Base-by-base conservation (phyloP, 2,329 filamentous ascomycete species). In the Fonsecaea nubica region DNA sequence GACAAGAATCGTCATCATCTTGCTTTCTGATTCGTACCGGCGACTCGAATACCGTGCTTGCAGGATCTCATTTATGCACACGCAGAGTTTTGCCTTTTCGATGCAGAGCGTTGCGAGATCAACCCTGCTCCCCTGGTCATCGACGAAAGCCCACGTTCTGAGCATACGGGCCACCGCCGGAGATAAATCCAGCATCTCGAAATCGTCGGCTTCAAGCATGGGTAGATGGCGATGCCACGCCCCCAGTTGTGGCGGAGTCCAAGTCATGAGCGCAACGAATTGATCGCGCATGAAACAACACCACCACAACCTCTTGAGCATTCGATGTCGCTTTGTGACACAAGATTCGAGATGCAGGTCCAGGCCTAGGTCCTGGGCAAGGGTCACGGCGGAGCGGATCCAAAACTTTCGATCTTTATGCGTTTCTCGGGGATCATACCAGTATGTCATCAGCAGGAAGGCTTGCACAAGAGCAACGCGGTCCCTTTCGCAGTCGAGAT, bases 391-490 rank as follows among this genome's bases (percentile, higher is more conserved):
- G 40, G 97, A 92, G n/a, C 93, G 93, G 92, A 97, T 97, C 93
- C 93, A 97, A 76, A 97, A 93, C 91, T 93, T 97, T 56, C 93
- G 97, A 77, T 97, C 93, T 78, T 97, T 97, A 77, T 96, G 92
- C 76, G 97, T 93, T 78, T 97, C 92, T 0, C 93, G 93, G 5
- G 92, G 96, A 79, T 97, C 93, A 77, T 97, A 97, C 90, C 93
- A 97, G 77, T 96, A 97, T 3, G 93, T 96, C 90, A 97, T 93
- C 66, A 97, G 84, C 21, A 97, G 84, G 32, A 97, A 83, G 4
- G 92, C 90, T 79, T 97, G 94, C 15, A 97, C 92, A 32, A 97
- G 85, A 30, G 92, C 87, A 64, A 97, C 89, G 60, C 93, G 90
- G 77, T 97, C 93, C 55, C 89, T 87, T 78, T 97, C 93, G 77